These are phyloP conservation scores for Coleophoma crateriformis DNA, from an alignment of 2,329 filamentous ascomycete genomes.

Conservation along the genomic window DNA sequence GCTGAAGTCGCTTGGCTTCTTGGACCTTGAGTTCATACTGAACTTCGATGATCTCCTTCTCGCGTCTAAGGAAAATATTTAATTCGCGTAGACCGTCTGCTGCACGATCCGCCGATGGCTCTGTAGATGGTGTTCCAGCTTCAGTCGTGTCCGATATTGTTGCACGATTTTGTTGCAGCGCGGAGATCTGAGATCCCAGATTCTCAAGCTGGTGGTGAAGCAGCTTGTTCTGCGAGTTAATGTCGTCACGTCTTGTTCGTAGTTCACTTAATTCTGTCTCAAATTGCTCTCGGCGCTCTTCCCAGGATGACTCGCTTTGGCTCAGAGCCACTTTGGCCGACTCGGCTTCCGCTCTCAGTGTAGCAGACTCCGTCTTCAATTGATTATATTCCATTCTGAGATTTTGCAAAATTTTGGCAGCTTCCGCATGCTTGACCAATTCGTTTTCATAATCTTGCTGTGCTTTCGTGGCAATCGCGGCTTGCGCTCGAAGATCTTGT, in stretches of 20 bases:
- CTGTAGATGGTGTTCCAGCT: conserved; percentile 29
- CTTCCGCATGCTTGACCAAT: conserved; percentile 90
- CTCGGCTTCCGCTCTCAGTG: conserved; percentile 75
- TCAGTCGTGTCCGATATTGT: conserved; percentile 46
- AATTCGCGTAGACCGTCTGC: conserved; percentile 81
- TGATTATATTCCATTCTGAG: conserved; percentile 77
- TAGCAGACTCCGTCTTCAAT: conserved; percentile 72
- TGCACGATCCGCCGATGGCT: conserved; percentile 46
- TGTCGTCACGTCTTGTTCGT: conserved; percentile 73
- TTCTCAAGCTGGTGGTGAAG: conserved; percentile 85
- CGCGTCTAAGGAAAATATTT: conserved; percentile 83
- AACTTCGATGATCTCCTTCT: conserved; percentile 98
- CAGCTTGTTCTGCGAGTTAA: conserved; percentile 83
- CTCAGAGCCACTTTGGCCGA: conserved; percentile 73
- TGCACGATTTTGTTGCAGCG: conserved; percentile 70
- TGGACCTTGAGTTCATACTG: conserved; percentile 86
- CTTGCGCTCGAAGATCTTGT: conserved; percentile 87
- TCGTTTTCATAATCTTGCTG: conserved; percentile 96
- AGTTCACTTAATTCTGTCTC: conserved; percentile 81
- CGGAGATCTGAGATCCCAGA: conserved; percentile 72
- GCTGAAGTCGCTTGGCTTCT: conserved; percentile 81
- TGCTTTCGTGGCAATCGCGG: conserved; percentile 85
- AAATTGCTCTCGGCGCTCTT: conserved; percentile 71
- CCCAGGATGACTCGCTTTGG: conserved; percentile 84
- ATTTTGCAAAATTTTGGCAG: conserved; percentile 77